phyloP scores from a whole-genome alignment of 2,329 filamentous ascomycete genomes.

The Diaporthe caulivora region DNA sequence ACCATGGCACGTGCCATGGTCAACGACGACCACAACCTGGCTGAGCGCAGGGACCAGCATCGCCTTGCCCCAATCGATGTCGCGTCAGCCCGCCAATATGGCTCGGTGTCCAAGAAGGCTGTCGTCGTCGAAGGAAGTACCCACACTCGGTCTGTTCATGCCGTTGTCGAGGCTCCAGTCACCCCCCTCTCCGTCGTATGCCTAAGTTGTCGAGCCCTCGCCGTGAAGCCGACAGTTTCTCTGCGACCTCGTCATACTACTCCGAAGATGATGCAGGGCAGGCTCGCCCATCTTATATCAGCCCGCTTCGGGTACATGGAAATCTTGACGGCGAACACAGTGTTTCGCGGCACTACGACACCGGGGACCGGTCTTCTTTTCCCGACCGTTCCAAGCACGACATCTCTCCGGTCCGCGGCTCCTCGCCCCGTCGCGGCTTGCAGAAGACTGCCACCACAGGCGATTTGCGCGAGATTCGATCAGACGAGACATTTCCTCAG shows the following conservation, averaged over 20 bases:
- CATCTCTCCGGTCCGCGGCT: slow-evolving; percentile 11
- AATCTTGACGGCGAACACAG: slow-evolving; percentile 35
- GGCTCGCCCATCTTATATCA: slow-evolving; percentile 42
- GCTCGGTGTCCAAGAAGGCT: slow-evolving; percentile 28
- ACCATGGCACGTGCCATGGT: slow-evolving; percentile 9
- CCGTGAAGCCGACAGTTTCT: slow-evolving; percentile 40
- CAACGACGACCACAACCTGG: slow-evolving; percentile 3
- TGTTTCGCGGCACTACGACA: slow-evolving; percentile 29
- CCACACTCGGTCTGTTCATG: slow-evolving; percentile 15
- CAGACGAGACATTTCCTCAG: slow-evolving; percentile 37
- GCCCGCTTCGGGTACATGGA: slow-evolving; percentile 46
- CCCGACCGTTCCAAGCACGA: slow-evolving; percentile 17
- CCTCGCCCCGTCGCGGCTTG: slow-evolving; percentile 28
- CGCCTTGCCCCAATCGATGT: slow-evolving; percentile 30
- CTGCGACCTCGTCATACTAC: slow-evolving; percentile 47
- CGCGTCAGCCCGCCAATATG: slow-evolving; percentile 33
- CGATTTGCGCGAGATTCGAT: slow-evolving; percentile 36
- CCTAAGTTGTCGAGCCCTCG: slow-evolving; percentile 30
- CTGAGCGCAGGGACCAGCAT: slow-evolving; percentile 23
- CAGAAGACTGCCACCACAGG: slow-evolving; percentile 37
- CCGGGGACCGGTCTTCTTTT: slow-evolving; percentile 16
- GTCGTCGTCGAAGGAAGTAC: slow-evolving; percentile 22
- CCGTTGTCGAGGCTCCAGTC: slow-evolving; percentile 15
- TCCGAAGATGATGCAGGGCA: slow-evolving; percentile 46
- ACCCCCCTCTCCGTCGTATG: slow-evolving; percentile 35